A percentile compares a stretch with the other conserved stretches of the same genome.
Conservation (phyloP, 495 filamentous ascomycete species). For the Aspergillus nidulans region DNA sequence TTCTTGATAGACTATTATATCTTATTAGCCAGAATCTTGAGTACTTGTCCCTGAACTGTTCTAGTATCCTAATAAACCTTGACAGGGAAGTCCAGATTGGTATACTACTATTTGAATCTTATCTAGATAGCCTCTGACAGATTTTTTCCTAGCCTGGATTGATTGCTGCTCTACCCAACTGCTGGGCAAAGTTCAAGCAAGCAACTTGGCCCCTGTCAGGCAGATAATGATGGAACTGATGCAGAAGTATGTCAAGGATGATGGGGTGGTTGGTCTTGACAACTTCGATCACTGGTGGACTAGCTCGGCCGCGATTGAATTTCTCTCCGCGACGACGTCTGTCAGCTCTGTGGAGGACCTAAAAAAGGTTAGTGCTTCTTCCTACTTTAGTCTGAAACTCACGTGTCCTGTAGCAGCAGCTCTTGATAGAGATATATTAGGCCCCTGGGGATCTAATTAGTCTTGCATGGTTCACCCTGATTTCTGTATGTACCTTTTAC, state of each 20-base stretch:
- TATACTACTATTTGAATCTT: slow-evolving; percentile 3
- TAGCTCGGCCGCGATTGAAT: slow-evolving; percentile 15
- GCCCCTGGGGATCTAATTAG: slow-evolving; percentile 12
- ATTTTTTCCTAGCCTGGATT: slow-evolving; percentile 1
- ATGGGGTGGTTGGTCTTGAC: slow-evolving; percentile 29
- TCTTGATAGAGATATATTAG: slow-evolving; percentile 10
- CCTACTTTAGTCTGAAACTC: not conserved
- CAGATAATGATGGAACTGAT: slow-evolving; percentile 31
- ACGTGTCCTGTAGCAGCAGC: slow-evolving; percentile 12
- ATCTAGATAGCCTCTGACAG: not conserved
- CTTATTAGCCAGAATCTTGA: slow-evolving; percentile 7
- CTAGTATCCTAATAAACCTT: slow-evolving; percentile 12
- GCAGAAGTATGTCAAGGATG: slow-evolving; percentile 35
- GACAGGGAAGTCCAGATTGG: slow-evolving; percentile 15
- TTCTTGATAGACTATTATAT: slow-evolving; percentile 14
- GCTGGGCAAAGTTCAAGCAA: slow-evolving; percentile 1
- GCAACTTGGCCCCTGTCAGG: slow-evolving; percentile 11
- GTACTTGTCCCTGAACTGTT: slow-evolving; percentile 14
- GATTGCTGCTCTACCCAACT: slow-evolving; percentile 6
- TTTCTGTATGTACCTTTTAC: slow-evolving; percentile 17
- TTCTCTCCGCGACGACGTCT: slow-evolving; percentile 24
- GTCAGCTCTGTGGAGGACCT: slow-evolving; percentile 22
- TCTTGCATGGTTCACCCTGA: slow-evolving; percentile 17
- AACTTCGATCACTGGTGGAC: slow-evolving; percentile 22
- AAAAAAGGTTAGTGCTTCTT: slow-evolving; percentile 17